These are phyloP conservation scores for Microthyrium microscopicum DNA, from an alignment of 2,329 filamentous ascomycete species.

Conservation along the genomic window DNA sequence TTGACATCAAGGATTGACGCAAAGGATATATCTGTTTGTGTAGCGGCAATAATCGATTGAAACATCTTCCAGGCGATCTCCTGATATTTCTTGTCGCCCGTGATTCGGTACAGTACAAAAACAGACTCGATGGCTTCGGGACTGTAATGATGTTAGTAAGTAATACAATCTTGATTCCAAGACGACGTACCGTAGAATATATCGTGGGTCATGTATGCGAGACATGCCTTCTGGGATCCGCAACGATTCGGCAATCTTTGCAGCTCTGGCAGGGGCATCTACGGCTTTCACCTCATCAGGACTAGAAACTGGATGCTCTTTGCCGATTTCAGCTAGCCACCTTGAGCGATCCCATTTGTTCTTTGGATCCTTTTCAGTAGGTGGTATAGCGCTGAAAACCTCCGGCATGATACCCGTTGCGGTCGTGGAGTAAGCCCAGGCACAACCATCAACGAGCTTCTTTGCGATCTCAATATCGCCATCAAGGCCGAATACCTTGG, in stretches of 20 bases:
- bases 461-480: conserved; percentile 32
- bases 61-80: conserved; percentile 35
- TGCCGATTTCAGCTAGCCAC: conserved; percentile 13
- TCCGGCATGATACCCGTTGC: conserved; percentile 39
- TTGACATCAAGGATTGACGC: conserved; percentile 27
- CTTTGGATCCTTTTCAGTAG: conserved; percentile 19
- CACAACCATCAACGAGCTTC: conserved; percentile 37
- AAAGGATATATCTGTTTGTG: conserved; percentile 28
- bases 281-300: conserved; percentile 11
- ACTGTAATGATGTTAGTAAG: background rate
- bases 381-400: conserved; percentile 25
- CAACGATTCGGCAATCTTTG: background rate
- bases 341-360: conserved; percentile 27
- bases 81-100: conserved; percentile 32
- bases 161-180: background rate
- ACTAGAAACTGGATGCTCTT: background rate
- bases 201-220: conserved; percentile 25
- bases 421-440: conserved; percentile 36
- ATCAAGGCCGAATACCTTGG: conserved; percentile 32
- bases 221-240: conserved; percentile 28
- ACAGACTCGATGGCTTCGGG: conserved; percentile 46
- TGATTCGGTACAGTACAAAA: conserved; percentile 43
- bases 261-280: conserved; percentile 13
- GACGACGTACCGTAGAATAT: conserved; percentile 23
- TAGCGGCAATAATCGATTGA: conserved; percentile 25